A percentile compares a stretch with the other conserved stretches of the same genome.
These are phyloP conservation scores for Somion occarium DNA, from an alignment of 1,284 basidiomycete genomes.

Conservation along the genomic window DNA sequence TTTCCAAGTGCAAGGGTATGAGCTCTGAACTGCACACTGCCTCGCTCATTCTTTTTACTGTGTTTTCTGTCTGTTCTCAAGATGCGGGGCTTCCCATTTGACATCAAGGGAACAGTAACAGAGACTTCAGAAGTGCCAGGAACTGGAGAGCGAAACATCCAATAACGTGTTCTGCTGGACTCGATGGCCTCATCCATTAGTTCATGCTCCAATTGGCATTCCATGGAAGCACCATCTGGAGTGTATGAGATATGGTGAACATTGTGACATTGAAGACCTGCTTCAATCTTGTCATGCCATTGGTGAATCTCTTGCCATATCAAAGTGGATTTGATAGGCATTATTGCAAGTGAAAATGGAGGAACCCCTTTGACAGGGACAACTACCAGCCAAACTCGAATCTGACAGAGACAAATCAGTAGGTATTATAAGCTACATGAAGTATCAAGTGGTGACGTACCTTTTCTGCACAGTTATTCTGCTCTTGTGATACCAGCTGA, in stretches of 20 bases:
- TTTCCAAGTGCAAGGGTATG: conserved; percentile 1
- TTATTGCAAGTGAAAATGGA: neutral
- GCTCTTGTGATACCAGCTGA: neutral
- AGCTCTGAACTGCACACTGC: neutral
- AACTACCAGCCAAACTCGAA: neutral
- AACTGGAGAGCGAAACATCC: neutral
- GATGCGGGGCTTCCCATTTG: neutral
- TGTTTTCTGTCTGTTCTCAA: neutral
- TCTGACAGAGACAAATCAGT: neutral
- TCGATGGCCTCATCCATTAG: neutral
- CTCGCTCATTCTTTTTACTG: conserved; percentile 2
- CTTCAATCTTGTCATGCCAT: neutral
- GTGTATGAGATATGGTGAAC: neutral
- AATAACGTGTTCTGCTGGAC: neutral
- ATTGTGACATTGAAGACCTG: neutral
- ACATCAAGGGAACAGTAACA: neutral
- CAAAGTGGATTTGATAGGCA: neutral
- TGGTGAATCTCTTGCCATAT: neutral
- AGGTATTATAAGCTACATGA: no score
- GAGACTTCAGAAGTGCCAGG: neutral
- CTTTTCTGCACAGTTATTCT: neutral
- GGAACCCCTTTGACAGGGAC: neutral
- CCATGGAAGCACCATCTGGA: neutral
- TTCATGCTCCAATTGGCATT: neutral
- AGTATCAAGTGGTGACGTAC: no score